These are phyloP conservation scores for Xylariales sp. DNA, from an alignment of 2,329 filamentous ascomycete species.

Conservation along the genomic window DNA sequence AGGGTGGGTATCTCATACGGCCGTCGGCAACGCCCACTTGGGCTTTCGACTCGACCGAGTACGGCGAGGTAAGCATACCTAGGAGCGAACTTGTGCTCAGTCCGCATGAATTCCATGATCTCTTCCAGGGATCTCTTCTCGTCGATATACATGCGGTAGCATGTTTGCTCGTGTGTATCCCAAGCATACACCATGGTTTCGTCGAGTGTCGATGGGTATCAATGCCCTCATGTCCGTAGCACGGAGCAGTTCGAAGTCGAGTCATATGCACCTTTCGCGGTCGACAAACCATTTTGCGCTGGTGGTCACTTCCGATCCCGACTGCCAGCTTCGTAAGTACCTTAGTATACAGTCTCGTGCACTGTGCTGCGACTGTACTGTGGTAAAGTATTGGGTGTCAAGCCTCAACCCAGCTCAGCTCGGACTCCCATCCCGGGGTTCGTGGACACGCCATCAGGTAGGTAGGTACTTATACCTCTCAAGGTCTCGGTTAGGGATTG, in stretches of 20 bases:
- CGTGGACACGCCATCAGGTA: too few relatives aligned
- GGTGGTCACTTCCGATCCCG: not conserved
- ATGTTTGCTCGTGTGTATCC: slow-evolving; percentile 38
- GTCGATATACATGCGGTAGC: slow-evolving; percentile 65
- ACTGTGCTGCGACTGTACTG: too few relatives aligned
- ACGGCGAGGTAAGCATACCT: slow-evolving; percentile 45
- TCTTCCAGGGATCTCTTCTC: slow-evolving; percentile 70
- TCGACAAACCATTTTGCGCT: not conserved
- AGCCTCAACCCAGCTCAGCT: too few relatives aligned
- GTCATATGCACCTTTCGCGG: not conserved
- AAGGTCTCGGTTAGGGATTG: too few relatives aligned
- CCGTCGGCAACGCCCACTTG: slow-evolving; percentile 5
- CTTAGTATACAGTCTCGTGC: too few relatives aligned
- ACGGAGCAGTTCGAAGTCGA: too few relatives aligned
- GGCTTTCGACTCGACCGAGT: slow-evolving; percentile 4
- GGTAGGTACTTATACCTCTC: too few relatives aligned
- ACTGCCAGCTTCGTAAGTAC: too few relatives aligned
- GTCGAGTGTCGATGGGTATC: not conserved
- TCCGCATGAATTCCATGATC: slow-evolving; percentile 67
- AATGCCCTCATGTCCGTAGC: too few relatives aligned
- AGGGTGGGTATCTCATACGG: slow-evolving; percentile 1
- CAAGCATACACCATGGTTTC: slow-evolving; percentile 42
- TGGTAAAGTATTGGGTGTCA: too few relatives aligned
- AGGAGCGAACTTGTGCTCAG: slow-evolving; percentile 61
- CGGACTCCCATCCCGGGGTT: too few relatives aligned